These are phyloP conservation scores for Fomitiporia mediterranea DNA, from an alignment of 1,284 basidiomycete genomes.

Conservation along the genomic window DNA sequence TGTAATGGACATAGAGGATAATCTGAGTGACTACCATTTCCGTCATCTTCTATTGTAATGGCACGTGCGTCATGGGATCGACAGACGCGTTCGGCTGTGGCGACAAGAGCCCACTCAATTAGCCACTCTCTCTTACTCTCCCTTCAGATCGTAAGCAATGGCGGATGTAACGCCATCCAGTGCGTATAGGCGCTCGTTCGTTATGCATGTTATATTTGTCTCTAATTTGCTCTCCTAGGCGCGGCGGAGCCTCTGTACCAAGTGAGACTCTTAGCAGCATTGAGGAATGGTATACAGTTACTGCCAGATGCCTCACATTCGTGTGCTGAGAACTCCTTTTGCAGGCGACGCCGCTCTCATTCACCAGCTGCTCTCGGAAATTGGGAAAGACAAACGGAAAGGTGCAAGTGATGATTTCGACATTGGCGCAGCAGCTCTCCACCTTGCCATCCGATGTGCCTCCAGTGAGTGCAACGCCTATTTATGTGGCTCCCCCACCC, in stretches of 20 bases:
- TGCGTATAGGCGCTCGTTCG: background rate
- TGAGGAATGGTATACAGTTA: conserved; percentile 50
- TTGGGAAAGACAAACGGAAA: conserved; percentile 55
- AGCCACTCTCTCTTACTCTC: background rate
- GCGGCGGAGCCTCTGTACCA: conserved; percentile 62
- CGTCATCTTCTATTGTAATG: background rate
- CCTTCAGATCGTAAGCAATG: background rate
- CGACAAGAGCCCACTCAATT: background rate
- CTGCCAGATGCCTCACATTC: background rate
- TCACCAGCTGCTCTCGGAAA: conserved; percentile 80
- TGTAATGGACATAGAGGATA: background rate
- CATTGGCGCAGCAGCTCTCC: conserved; percentile 71
- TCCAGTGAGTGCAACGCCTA: conserved; percentile 49
- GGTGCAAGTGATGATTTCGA: conserved; percentile 47
- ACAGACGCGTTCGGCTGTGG: background rate
- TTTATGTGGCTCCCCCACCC: conserved; percentile 5
- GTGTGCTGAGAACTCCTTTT: conserved; percentile 6
- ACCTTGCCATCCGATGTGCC: conserved; percentile 84
- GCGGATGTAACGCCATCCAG: background rate
- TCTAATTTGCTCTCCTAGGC: background rate
- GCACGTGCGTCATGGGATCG: background rate
- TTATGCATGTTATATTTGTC: no score
- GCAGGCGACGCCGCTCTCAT: conserved; percentile 72
- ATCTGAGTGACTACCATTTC: background rate
- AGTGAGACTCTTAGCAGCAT: conserved; percentile 75